Base-by-base conservation (phyloP, 1,284 basidiomycete genomes). In the Sphaerobolus stellatus region DNA sequence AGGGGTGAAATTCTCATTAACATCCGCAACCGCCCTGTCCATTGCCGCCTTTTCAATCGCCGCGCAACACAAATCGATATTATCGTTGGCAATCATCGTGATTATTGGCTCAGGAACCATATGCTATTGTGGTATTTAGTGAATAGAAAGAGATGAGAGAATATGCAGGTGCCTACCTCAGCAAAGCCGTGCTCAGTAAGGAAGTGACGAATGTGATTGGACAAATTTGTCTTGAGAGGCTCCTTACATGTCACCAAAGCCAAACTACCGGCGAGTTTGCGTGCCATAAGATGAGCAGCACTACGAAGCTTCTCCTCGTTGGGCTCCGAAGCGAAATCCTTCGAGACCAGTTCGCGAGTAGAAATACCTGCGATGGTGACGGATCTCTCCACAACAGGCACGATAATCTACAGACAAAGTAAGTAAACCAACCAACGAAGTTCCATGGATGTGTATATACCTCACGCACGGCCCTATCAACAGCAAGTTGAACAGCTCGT, bases 281-380 rank as follows among this genome's bases (percentile, higher is more conserved):
- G 93, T 2, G 94, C 94, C 94, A 98, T 99, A 52, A 94, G 75
- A 70, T 98, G 94, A 6, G 92, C 94, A 13, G 97, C 93, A 66
- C 89, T 88, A 43, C 94, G 86, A 68, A 99, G 76, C 72, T 91
- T 96, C 48, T 89, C 84, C 66, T 98, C 94, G 67, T 92, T 94
- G 18, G 87, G 78, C 63, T 99, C 97, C 59, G 93, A 94, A 3
- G 92, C 94, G 64, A 97, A 99, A 71, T 99, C 97, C 74, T 99
- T 99, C 56, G 88, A 83, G 28, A 98, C 92, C 8, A 99, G 79
- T 70, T 99, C 97, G 38, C 94, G 82, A 16, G 96, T 97, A 20
- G 97, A 99, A 62, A 99, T 98, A 29, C 94, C 93, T 7, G 97
- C 97, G 62, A 99, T 99, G 2, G 97, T 99, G 41, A 98, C 97